phyloP scores from a whole-genome alignment of 23 red algal species.

The Gracilaria domingensis region DNA sequence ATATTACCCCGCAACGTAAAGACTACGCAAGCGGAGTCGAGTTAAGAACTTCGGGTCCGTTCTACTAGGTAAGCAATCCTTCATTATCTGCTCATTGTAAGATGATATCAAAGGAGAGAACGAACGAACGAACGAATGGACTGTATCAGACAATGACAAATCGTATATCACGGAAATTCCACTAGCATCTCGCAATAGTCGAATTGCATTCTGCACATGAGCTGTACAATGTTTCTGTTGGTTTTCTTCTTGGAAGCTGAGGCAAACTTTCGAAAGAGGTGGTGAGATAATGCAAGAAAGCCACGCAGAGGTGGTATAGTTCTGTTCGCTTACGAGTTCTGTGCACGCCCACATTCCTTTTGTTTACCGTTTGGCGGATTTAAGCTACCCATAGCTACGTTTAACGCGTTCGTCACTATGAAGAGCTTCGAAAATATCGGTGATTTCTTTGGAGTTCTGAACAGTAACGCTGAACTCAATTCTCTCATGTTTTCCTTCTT shows the following conservation, averaged over 20 bases:
- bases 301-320: too few species aligned
- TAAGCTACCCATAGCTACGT: conserved; percentile 58
- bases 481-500: conserved; percentile 56
- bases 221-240: neutral
- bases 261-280: neutral
- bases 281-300: neutral
- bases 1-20: too few species aligned
- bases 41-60: too few species aligned
- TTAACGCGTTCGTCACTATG: conserved; percentile 49
- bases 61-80: too few species aligned
- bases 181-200: too few species aligned
- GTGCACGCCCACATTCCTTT: neutral
- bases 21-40: too few species aligned
- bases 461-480: conserved; percentile 52
- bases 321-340: neutral
- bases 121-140: too few species aligned
- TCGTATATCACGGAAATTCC: too few species aligned
- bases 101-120: too few species aligned
- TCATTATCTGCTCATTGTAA: too few species aligned
- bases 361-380: neutral
- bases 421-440: conserved; percentile 69
- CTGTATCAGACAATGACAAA: too few species aligned
- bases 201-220: neutral
- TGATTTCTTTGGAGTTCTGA: conserved; percentile 60
- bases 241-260: neutral